A percentile compares a stretch with the other conserved stretches of the same genome.
Evolutionary conservation across 2,329 filamentous ascomycete genomes (phyloP).

Genomic region (Fusarium longipes): DNA sequence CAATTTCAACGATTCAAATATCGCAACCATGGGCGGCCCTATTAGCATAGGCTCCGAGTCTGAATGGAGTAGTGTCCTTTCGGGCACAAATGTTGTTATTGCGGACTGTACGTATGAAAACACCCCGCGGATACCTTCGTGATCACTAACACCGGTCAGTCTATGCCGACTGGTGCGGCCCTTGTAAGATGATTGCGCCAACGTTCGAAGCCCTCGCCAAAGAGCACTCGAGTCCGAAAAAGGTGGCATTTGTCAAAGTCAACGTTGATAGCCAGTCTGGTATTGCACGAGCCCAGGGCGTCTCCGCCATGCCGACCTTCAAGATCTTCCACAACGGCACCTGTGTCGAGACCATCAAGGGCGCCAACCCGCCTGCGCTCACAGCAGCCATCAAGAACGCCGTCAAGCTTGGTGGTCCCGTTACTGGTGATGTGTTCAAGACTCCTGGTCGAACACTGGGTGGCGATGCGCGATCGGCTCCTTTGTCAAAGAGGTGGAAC

Average conservation of each 20-base stretch:
- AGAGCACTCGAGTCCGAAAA: constrained; percentile 82
- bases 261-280: constrained; percentile 86
- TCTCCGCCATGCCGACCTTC: constrained; percentile 94
- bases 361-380: constrained; percentile 82
- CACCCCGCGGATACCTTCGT: not conserved
- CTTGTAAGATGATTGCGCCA: constrained; percentile 92
- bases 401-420: constrained; percentile 62
- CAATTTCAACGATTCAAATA: constrained; percentile 18
- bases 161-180: constrained; percentile 94
- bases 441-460: constrained; percentile 69
- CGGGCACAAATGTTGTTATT: constrained; percentile 81
- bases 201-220: constrained; percentile 85
- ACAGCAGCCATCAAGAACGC: constrained; percentile 80
- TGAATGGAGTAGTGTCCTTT: constrained; percentile 79
- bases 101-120: constrained; percentile 78
- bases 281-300: constrained; percentile 79
- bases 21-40: constrained; percentile 57
- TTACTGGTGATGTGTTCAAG: constrained; percentile 61
- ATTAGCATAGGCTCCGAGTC: constrained; percentile 71
- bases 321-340: constrained; percentile 84
- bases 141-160: constrained; percentile 64
- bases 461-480: constrained; percentile 46
- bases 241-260: constrained; percentile 91
- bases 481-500: constrained; percentile 43
- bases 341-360: constrained; percentile 80